Evolutionary conservation across 75 land plant species (phyloP), one percentile per base, ranked within the genome.

Genomic region (Larix kaempferi): DNA sequence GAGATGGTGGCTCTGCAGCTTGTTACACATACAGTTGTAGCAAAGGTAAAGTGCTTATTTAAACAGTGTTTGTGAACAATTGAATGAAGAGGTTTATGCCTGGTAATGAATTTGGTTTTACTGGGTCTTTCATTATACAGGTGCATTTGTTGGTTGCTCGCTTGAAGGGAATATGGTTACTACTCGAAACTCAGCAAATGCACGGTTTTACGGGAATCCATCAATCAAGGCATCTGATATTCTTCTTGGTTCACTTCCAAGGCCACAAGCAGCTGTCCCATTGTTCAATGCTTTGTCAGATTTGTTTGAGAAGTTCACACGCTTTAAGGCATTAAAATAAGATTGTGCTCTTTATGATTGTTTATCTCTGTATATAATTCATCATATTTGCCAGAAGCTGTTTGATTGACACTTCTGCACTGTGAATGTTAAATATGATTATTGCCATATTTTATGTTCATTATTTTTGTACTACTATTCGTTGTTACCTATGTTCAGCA

Each of bases 1-100:
- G 99, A 69, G 91, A 88, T 79, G 90, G 92, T 57, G 98, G 99
- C 57, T 85, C 80, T 78, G 88, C 91, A 74, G 96, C 99, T 72
- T 98, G 99, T 83, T 98, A 98, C 74, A 89, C 98, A 10, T 98
- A 98, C 79, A 95, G 99, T 82, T 84, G 95, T 26, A 95, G 99
- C 78, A 98, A 97, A 95, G 99, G 99, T 95, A 84, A 58, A 19
- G 26, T 21, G 6, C 19, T 39, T 74, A n/a, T 72, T 37, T 77
- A 41, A 56, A 26, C 21, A 39, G 39, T 57, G 19, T 66, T 29
- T 71, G 6, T 15, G 37, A 25, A 66, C 15, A 49, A 16, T 41
- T 29, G 29, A 8, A 16, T 74, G 21, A 25, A 15, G 5, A 74
- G 5, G 62, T 52, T 52, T 56, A 17, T 26, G 10, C 25, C 57